Conservation (phyloP, 305 asterid genomes). For the Fraxinus latifolia region DNA sequence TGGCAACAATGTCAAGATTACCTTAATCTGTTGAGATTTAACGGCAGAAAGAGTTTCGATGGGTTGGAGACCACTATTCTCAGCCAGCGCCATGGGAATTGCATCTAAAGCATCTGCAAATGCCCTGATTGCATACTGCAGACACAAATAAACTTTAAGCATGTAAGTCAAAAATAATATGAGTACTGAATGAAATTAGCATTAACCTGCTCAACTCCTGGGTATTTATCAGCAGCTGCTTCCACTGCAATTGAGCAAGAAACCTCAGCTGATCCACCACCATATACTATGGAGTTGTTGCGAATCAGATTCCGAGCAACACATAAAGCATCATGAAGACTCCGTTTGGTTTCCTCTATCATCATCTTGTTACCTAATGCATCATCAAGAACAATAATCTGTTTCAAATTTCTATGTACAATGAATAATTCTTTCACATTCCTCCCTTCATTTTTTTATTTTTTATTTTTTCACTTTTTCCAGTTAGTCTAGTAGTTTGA, state of each 20-base stretch:
- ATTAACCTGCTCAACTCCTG: slow-evolving; percentile 82
- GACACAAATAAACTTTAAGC: slow-evolving; percentile 14
- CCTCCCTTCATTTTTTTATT: neutral
- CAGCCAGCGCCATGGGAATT: slow-evolving; percentile 95
- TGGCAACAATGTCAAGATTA: slow-evolving; percentile 11
- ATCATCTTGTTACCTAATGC: slow-evolving; percentile 91
- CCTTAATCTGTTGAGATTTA: slow-evolving; percentile 90
- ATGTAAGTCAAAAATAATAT: neutral
- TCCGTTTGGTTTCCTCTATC: slow-evolving; percentile 93
- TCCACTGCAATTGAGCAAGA: slow-evolving; percentile 91
- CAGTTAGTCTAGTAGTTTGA: neutral
- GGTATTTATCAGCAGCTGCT: slow-evolving; percentile 84
- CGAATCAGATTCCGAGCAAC: slow-evolving; percentile 92
- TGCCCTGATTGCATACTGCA: slow-evolving; percentile 87
- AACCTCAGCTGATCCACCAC: slow-evolving; percentile 97
- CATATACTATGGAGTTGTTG: slow-evolving; percentile 88
- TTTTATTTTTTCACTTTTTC: too few relatives aligned
- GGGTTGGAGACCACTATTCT: slow-evolving; percentile 88
- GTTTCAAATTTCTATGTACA: neutral
- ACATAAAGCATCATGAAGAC: slow-evolving; percentile 84
- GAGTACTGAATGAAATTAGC: neutral
- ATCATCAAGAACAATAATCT: slow-evolving; percentile 23
- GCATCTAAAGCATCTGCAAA: slow-evolving; percentile 92
- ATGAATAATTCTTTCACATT: neutral
- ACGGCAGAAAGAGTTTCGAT: slow-evolving; percentile 89